Base-by-base conservation (phyloP, 2,329 filamentous ascomycete species). In the Colletotrichum karsti region DNA sequence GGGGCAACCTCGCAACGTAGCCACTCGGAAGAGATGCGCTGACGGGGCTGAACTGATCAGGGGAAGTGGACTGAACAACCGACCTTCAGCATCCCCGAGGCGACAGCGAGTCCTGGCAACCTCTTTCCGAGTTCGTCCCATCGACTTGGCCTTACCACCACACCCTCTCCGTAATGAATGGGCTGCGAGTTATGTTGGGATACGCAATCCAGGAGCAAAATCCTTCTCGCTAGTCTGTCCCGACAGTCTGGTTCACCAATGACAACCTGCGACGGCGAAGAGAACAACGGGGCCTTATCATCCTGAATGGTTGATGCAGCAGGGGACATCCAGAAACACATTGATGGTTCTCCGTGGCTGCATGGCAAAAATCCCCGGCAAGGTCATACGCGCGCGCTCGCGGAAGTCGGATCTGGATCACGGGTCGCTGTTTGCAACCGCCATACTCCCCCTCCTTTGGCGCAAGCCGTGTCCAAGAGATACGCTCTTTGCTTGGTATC, bases 351-450 rank as follows among this genome's bases (percentile, higher is more conserved):
- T 22, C 51, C 39, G 30, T 53, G 33, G 44, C 44, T 59, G 64
- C 64, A 64, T 64, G 60, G 42, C 64, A 54, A 57, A 63, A 64
- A 22, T 48, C 12, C 46, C 53, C 53, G 64, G 60, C 37, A 53
- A 53, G 46, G 53, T 63, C 42, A 58, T 46, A 57, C 10, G 30
- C 58, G 18, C n/a, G 33, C 18, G n/a, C 63, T 56, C 24, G 50
- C 51, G 63, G 57, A 28, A 33, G 57, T 51, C 18, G 58, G 42
- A 42, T 30, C 46, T 44, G 44, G 24, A 24, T 41, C 57, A 42
- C 33, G 44, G 33, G 22, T 41, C 20, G 44, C 20, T 28, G 7
- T 35, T 53, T 39, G 22, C 33, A 51, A 39, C 12, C n/a, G 22
- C 57, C 22, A 50, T n/a, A n/a, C n/a, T n/a, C n/a, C n/a, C n/a